Evolutionary conservation across 2,329 filamentous ascomycete genomes (phyloP), one percentile per base, ranked within the genome.

Genomic region (Tolypocladium endophyticum): DNA sequence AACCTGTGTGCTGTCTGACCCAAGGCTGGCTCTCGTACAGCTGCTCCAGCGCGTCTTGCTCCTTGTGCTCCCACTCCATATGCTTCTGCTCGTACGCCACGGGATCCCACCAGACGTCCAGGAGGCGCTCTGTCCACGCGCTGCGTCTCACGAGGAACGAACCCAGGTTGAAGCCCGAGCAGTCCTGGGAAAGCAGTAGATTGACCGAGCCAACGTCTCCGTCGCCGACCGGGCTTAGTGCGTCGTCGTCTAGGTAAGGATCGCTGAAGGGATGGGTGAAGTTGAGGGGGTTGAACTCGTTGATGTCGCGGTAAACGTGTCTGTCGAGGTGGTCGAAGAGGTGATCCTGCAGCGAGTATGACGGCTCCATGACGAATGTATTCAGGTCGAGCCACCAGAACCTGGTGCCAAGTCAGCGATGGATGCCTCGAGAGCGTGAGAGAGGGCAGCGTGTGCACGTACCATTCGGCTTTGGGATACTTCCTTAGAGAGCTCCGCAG

Each of bases 331-430:
- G 75, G 73, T 92, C 85, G 80, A 99, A 97, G 67, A 99, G 85
- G 73, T 99, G 93, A 52, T 82, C 81, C 72, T 97, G 92, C 25
- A 99, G 81, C 12, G 93, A 96, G 73, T 92, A 90, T 25, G 85
- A 87, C 4, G 92, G 91, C 71, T 99, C 94, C 94, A 99, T 99
- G 73, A 99, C 87, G 75, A 93, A 95, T 3, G 94, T 99, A 76
- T 96, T 96, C 45, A 97, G 84, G 73, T 99, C 94, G 60, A 99
- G 81, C 93, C 94, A 99, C 94, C 94, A 99, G 69, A 99, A 94
- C 92, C 92, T 96, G 70, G 70, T 35, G 41, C 35, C 36, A 11
- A n/a, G 14, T 36, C 20, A 35, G 53, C 28, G 20, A 9, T n/a
- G 5, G 11, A 8, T 38, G 23, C 33, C 20, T 33, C 38, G 50